Evolutionary conservation across 2,329 filamentous ascomycete genomes (phyloP).

Genomic region (Talaromyces sp.): DNA sequence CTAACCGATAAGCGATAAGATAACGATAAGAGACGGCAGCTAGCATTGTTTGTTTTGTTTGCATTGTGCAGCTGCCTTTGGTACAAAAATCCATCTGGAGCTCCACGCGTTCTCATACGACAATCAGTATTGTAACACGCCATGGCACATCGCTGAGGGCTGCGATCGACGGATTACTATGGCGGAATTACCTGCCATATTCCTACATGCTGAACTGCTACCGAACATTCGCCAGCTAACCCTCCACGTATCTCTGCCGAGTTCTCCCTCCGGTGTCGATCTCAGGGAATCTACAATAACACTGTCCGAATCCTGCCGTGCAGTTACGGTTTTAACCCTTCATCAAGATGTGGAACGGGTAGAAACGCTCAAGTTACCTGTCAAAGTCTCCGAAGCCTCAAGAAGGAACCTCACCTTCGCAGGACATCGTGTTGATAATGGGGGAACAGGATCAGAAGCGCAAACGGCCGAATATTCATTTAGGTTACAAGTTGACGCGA

Average conservation of each 20-base stretch:
- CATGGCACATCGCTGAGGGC: neutral
- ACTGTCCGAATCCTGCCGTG: slow-evolving; percentile 33
- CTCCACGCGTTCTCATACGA: neutral
- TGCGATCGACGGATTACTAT: neutral
- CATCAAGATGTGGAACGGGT: neutral
- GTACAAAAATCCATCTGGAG: neutral
- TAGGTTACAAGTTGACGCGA: slow-evolving; percentile 49
- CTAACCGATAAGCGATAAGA: slow-evolving; percentile 12
- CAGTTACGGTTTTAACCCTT: slow-evolving; percentile 35
- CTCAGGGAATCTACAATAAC: slow-evolving; percentile 21
- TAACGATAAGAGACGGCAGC: slow-evolving; percentile 8
- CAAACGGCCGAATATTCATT: slow-evolving; percentile 46
- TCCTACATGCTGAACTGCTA: slow-evolving; percentile 57
- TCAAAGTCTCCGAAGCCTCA: slow-evolving; percentile 27
- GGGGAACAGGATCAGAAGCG: slow-evolving; percentile 10
- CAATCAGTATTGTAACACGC: neutral
- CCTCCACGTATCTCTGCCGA: slow-evolving; percentile 49
- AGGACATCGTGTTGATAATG: slow-evolving; percentile 8
- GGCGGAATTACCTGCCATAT: slow-evolving; percentile 21
- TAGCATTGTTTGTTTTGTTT: slow-evolving; percentile 7
- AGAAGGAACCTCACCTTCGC: slow-evolving; percentile 19
- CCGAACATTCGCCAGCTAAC: slow-evolving; percentile 57
- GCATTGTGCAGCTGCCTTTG: neutral
- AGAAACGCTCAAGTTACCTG: slow-evolving; percentile 47
- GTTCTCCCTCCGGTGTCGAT: slow-evolving; percentile 1